phyloP scores from a whole-genome alignment of 1,284 basidiomycete species.

The Thelephora terrestris region DNA sequence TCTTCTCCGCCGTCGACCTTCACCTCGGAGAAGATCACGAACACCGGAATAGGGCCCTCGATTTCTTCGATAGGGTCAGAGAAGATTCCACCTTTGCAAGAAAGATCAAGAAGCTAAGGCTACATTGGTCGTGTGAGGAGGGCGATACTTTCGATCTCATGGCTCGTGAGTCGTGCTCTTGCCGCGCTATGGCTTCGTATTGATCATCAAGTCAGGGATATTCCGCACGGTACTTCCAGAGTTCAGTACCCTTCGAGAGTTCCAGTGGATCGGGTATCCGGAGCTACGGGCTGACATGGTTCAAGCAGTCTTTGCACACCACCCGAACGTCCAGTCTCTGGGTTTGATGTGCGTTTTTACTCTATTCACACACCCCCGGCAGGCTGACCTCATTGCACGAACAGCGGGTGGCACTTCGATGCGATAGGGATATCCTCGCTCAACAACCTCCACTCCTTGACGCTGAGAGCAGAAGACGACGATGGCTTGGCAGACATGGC shows the following conservation, averaged over 20 bases:
- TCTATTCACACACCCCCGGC: conserved; percentile 2
- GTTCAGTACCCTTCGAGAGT: conserved; percentile 47
- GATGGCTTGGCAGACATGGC: conserved; percentile 58
- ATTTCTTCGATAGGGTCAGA: conserved; percentile 56
- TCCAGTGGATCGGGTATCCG: conserved; percentile 66
- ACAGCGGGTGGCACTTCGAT: conserved; percentile 59
- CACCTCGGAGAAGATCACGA: conserved; percentile 56
- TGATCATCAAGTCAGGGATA: conserved; percentile 28
- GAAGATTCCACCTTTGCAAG: conserved; percentile 47
- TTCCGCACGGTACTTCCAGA: conserved; percentile 50
- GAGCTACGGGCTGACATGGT: conserved; percentile 55
- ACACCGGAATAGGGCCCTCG: conserved; percentile 45
- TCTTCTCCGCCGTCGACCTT: conserved; percentile 54
- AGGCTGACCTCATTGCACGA: background rate
- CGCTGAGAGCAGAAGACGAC: conserved; percentile 56
- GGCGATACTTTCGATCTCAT: conserved; percentile 56
- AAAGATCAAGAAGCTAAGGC: conserved; percentile 41
- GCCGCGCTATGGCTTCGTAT: background rate
- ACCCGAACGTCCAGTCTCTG: conserved; percentile 40
- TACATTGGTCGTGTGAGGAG: conserved; percentile 60
- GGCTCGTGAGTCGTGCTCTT: conserved; percentile 30
- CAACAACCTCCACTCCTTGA: conserved; percentile 45
- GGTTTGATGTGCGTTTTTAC: conserved; percentile 39
- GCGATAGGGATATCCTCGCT: conserved; percentile 32
- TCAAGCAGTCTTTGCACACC: conserved; percentile 38